phyloP scores from a whole-genome alignment of 306 rosid genomes.

The Alnus rubra region DNA sequence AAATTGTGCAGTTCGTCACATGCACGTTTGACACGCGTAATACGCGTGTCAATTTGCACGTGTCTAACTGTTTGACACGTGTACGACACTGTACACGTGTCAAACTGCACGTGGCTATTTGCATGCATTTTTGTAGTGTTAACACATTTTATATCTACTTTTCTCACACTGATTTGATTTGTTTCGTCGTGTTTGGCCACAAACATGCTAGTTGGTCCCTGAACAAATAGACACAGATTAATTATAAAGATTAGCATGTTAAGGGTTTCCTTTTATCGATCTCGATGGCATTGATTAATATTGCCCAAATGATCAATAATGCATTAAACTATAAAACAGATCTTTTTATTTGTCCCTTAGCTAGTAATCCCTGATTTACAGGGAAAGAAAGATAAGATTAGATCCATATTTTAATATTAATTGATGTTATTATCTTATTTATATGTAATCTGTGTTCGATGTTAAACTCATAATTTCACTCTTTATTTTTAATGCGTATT shows the following conservation, averaged over 20 bases:
- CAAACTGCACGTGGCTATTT: too few relatives aligned
- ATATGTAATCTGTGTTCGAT: neutral
- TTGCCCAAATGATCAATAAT: conserved; percentile 19
- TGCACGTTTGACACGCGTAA: too few relatives aligned
- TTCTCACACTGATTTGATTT: neutral
- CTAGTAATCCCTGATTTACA: conserved; percentile 21
- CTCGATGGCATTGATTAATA: neutral
- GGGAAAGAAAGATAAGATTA: conserved; percentile 38
- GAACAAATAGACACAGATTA: neutral
- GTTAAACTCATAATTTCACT: neutral
- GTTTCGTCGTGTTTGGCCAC: neutral
- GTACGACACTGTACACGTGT: too few relatives aligned
- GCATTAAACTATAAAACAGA: conserved; percentile 6
- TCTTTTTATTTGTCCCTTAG: neutral
- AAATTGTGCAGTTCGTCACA: too few relatives aligned
- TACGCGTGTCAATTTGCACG: too few relatives aligned
- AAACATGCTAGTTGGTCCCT: neutral
- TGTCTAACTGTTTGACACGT: too few relatives aligned
- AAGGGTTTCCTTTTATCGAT: neutral
- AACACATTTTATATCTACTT: neutral
- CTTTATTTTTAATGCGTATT: neutral
- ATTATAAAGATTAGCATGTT: neutral
- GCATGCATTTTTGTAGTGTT: too few relatives aligned
- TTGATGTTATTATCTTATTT: neutral
- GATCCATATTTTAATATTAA: neutral